Percentiles rank a stretch among this genome's conserved stretches.
Conservation (phyloP, 2,329 filamentous ascomycete genomes). For the Alternaria gaisen region DNA sequence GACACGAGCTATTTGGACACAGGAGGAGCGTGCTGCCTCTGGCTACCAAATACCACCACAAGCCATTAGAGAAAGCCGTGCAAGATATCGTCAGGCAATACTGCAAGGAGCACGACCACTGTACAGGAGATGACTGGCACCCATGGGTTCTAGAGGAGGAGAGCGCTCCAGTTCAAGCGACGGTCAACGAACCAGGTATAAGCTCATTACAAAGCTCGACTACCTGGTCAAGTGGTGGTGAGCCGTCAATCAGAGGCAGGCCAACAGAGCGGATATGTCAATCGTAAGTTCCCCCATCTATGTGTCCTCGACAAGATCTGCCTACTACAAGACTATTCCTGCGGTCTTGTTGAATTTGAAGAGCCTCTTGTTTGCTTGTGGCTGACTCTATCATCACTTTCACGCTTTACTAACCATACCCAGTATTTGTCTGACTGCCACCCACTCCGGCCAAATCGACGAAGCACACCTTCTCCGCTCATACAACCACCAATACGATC, state of each 20-base stretch:
- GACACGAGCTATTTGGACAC: conserved; percentile 59
- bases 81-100: conserved; percentile 55
- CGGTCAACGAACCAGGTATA: not conserved
- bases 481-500: conserved; percentile 57
- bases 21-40: conserved; percentile 56
- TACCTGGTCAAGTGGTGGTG: conserved; percentile 29
- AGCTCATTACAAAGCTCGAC: conserved; percentile 27
- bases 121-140: conserved; percentile 56
- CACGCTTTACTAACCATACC: conserved; percentile 11
- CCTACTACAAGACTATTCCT: not conserved
- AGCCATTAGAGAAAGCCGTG: conserved; percentile 59
- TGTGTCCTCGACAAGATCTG: not conserved
- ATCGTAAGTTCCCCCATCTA: conserved; percentile 37
- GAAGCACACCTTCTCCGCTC: conserved; percentile 60
- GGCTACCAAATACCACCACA: conserved; percentile 60
- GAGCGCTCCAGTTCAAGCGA: not conserved
- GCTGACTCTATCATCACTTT: not conserved
- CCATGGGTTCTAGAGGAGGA: conserved; percentile 49
- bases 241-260: conserved; percentile 11
- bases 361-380: not conserved
- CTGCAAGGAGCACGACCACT: conserved; percentile 54
- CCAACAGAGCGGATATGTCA: conserved; percentile 50
- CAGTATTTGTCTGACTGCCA: conserved; percentile 59
- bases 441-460: conserved; percentile 57
- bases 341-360: not conserved